phyloP scores from a whole-genome alignment of 2,329 filamentous ascomycete genomes.

The Eurotiales sp. region DNA sequence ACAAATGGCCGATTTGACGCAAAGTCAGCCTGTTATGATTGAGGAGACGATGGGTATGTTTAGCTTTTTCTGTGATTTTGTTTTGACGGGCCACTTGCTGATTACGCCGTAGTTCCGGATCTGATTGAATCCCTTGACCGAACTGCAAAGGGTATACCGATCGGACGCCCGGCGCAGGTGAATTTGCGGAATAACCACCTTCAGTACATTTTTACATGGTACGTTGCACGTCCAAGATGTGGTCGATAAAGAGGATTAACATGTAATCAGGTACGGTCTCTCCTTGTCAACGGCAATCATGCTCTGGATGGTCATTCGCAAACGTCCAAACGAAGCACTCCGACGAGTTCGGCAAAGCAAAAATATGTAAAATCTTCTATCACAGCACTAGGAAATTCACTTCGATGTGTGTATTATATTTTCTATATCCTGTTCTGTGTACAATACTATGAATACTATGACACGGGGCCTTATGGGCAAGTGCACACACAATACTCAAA shows the following conservation, averaged over 20 bases:
- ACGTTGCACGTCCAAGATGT: constrained; percentile 38
- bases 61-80: background rate
- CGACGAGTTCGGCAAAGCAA: constrained; percentile 73
- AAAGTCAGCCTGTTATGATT: constrained; percentile 87
- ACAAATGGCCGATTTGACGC: constrained; percentile 81
- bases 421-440: background rate
- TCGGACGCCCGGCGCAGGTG: constrained; percentile 82
- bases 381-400: constrained; percentile 14
- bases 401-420: background rate
- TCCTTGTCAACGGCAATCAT: constrained; percentile 84
- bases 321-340: constrained; percentile 69
- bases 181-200: constrained; percentile 94
- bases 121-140: constrained; percentile 72
- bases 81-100: background rate
- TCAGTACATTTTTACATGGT: constrained; percentile 99
- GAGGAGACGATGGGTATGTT: constrained; percentile 85
- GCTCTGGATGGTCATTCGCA: constrained; percentile 93
- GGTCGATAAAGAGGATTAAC: constrained; percentile 6
- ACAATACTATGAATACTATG: no score
- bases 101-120: constrained; percentile 64
- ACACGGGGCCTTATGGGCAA: no score
- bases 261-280: constrained; percentile 71
- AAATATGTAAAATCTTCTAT: constrained; percentile 60
- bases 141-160: constrained; percentile 77
- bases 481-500: background rate